Evolutionary conservation across 2,329 filamentous ascomycete genomes (phyloP), one percentile per base, ranked within the genome.

Genomic region (Fusarium sp.): DNA sequence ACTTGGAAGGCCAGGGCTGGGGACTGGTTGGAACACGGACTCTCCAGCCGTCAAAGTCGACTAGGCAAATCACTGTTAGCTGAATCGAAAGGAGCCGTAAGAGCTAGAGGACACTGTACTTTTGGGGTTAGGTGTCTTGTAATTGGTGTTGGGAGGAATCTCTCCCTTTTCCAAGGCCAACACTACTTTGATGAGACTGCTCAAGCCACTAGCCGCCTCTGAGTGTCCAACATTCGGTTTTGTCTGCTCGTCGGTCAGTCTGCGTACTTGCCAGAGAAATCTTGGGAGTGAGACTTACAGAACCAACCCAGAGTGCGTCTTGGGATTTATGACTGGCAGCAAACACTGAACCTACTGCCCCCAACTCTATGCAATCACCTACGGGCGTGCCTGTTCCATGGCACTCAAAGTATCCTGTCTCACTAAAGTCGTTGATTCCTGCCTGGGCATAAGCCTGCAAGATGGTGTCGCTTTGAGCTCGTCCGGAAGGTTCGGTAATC

Each of bases 401-500:
- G 4, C 68, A 68, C 56, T 74, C 72, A 32, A 73, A 65, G 41
- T 71, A 74, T 44, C 36, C 62, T 2, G 77, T 76, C 44, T 57
- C 11, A 12, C 36, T 43, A 64, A 76, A 19, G 52, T 56, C 12
- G 3, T 49, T 15, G 22, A 64, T 41, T 70, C 64, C 51, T 47
- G 67, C 53, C 48, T 65, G 47, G 9, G 58, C 38, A 43, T 72
- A 58, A 6, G 69, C 71, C 54, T 52, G 76, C 61, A n/a, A 9
- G 36, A 73, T 71, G 3, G 76, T 54, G 76, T 70, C 71, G 2
- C 73, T 71, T 53, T 85, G 83, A 2, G 78, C 77, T 1, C 71
- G 68, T 0, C 71, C 70, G 34, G 75, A 84, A 0, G 85, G 85
- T 53, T 82, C 76, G 0, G 83, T 85, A 49, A 87, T 83, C 3